Base-by-base conservation (phyloP, 176 grass and related monocot species). In the Coix lacrymajobi region DNA sequence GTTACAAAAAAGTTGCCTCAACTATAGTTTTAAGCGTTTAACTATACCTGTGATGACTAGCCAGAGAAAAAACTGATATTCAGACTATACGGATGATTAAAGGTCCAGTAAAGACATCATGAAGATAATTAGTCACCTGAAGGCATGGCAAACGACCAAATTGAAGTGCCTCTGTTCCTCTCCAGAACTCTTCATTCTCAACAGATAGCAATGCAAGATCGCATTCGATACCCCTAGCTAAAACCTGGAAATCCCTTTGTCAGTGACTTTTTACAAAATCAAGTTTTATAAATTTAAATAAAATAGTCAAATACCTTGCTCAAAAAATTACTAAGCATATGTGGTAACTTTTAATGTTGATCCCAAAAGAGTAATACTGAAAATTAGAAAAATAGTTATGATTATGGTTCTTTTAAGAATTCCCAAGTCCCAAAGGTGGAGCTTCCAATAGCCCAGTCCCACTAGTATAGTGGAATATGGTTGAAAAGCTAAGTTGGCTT, bases 161-260 rank as follows among this genome's bases (percentile, higher is more conserved):
- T 46, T 71, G 76, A 88, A 99, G 92, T 90, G 93, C 85, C 52
- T 99, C 77, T 69, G 93, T 85, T 82, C 91, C 93, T 92, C 77
- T 87, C 96, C 96, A 96, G 65, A 99, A 99, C 39, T 99, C 93
- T 73, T 96, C 92, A 83, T 84, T 96, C 83, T 99, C 96, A 67
- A 99, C 93, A 56, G 96, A 93, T 30, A 99, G 87, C 79, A 99
- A 88, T 61, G 96, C 96, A 92, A 99, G 94, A 77, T 99, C 96
- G 40, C 96, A 99, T 83, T 99, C 96, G 11, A 86, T 64, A 40
- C 96, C 96, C 75, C 87, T 92, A 33, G 96, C 96, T 95, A 99
- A 90, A 86, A 99, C 96, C 93, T 96, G 91, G 78, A 64, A 83
- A 83, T 78, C 66, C 88, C 39, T 84, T 58, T 49, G 81, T 90